phyloP scores from a whole-genome alignment of 2,329 filamentous ascomycete genomes.

The Colletotrichum euphorbiae region DNA sequence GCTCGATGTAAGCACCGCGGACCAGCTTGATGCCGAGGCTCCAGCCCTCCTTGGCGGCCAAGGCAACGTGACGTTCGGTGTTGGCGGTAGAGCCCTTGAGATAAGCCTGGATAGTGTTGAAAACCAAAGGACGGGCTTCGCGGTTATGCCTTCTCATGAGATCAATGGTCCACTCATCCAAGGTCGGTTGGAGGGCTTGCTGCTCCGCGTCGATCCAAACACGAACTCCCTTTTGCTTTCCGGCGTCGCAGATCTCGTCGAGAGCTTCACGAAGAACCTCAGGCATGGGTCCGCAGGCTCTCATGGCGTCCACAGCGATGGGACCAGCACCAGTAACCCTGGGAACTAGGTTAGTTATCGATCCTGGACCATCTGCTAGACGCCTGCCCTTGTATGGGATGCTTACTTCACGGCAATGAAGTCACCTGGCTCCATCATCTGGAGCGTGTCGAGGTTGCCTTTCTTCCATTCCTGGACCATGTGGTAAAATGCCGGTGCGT shows the following conservation, averaged over 20 bases:
- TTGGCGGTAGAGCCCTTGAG: slow-evolving; percentile 72
- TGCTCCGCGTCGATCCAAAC: slow-evolving; percentile 92
- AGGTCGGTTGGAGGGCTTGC: slow-evolving; percentile 79
- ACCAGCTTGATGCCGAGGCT: slow-evolving; percentile 81
- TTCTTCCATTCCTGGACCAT: slow-evolving; percentile 80
- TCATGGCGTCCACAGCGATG: slow-evolving; percentile 75
- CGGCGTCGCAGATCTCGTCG: slow-evolving; percentile 79
- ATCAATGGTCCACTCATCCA: slow-evolving; percentile 82
- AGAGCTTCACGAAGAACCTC: slow-evolving; percentile 76
- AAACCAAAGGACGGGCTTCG: slow-evolving; percentile 73
- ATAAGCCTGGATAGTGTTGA: slow-evolving; percentile 85
- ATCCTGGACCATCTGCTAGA: not conserved
- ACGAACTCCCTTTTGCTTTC: slow-evolving; percentile 74
- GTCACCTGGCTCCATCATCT: slow-evolving; percentile 73
- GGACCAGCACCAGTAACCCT: slow-evolving; percentile 85
- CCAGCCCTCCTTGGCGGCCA: slow-evolving; percentile 70
- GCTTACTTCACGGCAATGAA: slow-evolving; percentile 73
- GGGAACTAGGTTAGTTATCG: not conserved
- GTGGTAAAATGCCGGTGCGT: slow-evolving; percentile 21
- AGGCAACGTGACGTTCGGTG: slow-evolving; percentile 69
- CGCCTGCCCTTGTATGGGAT: slow-evolving; percentile 6
- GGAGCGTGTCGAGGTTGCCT: slow-evolving; percentile 80
- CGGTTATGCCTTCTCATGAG: slow-evolving; percentile 83
- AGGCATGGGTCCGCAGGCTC: slow-evolving; percentile 70
- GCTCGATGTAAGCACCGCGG: slow-evolving; percentile 78